A percentile compares a stretch with the other conserved stretches of the same genome.
These are phyloP conservation scores for Nicotiana noctiflora DNA, from an alignment of 257 asterid genomes.

Conservation along the genomic window DNA sequence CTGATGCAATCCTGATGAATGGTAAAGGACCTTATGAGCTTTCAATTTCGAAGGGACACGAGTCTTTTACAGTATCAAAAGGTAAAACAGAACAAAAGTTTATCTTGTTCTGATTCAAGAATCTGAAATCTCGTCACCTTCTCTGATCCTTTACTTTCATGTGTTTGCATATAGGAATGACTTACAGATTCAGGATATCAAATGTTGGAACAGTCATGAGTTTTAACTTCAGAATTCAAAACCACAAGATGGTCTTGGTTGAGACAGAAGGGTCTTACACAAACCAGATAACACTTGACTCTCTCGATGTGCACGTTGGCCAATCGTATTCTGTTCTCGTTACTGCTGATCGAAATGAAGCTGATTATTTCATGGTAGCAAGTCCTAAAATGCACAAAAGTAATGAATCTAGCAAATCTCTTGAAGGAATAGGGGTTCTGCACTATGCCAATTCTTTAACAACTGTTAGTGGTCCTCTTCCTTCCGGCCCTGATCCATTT, in stretches of 20 bases:
- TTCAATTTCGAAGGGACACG: conserved; percentile 17
- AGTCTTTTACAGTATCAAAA: conserved; percentile 39
- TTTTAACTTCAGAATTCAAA: conserved; percentile 57
- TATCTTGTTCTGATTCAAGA: neutral
- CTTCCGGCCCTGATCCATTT: conserved; percentile 53
- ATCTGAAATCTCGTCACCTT: neutral
- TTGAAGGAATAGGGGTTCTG: conserved; percentile 47
- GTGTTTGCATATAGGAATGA: conserved; percentile 31
- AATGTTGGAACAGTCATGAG: conserved; percentile 57
- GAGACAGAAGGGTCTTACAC: conserved; percentile 77
- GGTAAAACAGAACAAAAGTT: conserved; percentile 20
- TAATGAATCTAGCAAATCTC: neutral
- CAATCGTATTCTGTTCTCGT: conserved; percentile 76
- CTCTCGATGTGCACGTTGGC: conserved; percentile 66
- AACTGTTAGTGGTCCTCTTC: conserved; percentile 40
- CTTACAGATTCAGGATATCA: conserved; percentile 48
- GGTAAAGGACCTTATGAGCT: conserved; percentile 49
- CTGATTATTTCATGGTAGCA: conserved; percentile 55
- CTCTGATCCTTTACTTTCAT: neutral
- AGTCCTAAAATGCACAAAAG: conserved; percentile 38
- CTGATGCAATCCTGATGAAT: conserved; percentile 48
- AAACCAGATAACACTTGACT: conserved; percentile 33
- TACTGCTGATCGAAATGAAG: conserved; percentile 27
- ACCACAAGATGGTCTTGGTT: conserved; percentile 53
- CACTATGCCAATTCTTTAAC: conserved; percentile 44